phyloP scores from a whole-genome alignment of 2,329 filamentous ascomycete species.

The Ophiostoma piceae region DNA sequence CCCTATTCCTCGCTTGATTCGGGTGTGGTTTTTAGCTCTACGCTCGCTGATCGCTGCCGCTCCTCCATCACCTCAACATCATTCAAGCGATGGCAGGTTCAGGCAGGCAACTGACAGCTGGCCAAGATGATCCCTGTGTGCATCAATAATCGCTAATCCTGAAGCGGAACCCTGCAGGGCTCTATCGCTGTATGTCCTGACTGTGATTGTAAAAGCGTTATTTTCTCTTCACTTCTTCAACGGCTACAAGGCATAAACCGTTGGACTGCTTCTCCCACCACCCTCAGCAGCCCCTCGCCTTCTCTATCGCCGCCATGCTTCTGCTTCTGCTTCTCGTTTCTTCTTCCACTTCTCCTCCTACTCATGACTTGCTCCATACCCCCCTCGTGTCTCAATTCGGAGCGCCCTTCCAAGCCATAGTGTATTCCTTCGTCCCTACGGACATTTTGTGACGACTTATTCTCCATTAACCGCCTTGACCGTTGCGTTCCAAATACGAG shows the following conservation, averaged over 20 bases:
- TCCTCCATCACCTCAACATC: not conserved
- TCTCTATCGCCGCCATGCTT: not conserved
- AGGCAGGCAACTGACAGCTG: not conserved
- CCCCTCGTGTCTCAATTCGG: not conserved
- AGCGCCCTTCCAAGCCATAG: not conserved
- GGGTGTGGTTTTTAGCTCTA: not conserved
- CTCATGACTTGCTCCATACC: not conserved
- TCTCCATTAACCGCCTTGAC: not conserved
- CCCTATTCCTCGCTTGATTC: not conserved
- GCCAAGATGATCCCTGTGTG: not conserved
- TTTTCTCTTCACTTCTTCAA: not conserved
- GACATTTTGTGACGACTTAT: conserved; percentile 1
- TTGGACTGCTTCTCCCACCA: not conserved
- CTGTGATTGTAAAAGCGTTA: not conserved
- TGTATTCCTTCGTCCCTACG: not conserved
- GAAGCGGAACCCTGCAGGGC: not conserved
- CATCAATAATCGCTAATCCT: not conserved
- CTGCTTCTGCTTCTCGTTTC: not conserved
- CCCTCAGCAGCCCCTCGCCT: not conserved
- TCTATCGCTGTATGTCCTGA: not conserved
- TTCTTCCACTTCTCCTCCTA: not conserved
- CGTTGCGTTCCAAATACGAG: not conserved
- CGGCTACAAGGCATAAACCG: not conserved
- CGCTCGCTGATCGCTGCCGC: not conserved
- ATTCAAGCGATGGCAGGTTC: not conserved